A percentile compares a stretch with the other conserved stretches of the same genome.
Conservation (phyloP, 495 filamentous ascomycete species). For the Tuber microsphaerosporum region DNA sequence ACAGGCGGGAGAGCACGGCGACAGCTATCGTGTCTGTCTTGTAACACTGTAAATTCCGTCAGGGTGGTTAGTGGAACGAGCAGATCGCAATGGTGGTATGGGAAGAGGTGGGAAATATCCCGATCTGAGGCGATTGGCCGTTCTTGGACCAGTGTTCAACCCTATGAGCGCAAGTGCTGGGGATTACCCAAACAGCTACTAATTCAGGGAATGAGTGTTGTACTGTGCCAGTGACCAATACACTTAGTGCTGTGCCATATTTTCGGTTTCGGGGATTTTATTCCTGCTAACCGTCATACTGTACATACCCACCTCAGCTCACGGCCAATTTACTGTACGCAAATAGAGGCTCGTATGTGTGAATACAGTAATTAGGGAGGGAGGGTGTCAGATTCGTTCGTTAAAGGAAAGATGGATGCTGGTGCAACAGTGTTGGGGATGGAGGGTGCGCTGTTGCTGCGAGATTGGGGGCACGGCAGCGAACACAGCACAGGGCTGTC, state of each 20-base stretch:
- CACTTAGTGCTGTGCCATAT: not conserved
- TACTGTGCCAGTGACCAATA: not conserved
- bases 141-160: not conserved
- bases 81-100: conserved; percentile 11
- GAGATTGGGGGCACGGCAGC: not conserved
- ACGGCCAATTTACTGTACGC: not conserved
- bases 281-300: not conserved
- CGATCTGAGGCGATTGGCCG: conserved; percentile 11
- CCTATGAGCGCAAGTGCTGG: not conserved
- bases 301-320: not conserved
- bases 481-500: not conserved
- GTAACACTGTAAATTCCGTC: conserved; percentile 34
- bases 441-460: not conserved
- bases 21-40: conserved; percentile 18
- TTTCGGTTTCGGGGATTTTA: not conserved
- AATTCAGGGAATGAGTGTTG: not conserved
- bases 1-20: conserved; percentile 10
- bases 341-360: not conserved
- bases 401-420: not conserved
- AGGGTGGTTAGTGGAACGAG: conserved; percentile 33
- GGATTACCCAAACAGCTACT: no score
- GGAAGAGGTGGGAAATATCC: not conserved
- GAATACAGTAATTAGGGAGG: no score
- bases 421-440: not conserved
- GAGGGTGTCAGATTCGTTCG: not conserved